Evolutionary conservation across 2,329 filamentous ascomycete species (phyloP).

Genomic region (Cladosporium phlei): DNA sequence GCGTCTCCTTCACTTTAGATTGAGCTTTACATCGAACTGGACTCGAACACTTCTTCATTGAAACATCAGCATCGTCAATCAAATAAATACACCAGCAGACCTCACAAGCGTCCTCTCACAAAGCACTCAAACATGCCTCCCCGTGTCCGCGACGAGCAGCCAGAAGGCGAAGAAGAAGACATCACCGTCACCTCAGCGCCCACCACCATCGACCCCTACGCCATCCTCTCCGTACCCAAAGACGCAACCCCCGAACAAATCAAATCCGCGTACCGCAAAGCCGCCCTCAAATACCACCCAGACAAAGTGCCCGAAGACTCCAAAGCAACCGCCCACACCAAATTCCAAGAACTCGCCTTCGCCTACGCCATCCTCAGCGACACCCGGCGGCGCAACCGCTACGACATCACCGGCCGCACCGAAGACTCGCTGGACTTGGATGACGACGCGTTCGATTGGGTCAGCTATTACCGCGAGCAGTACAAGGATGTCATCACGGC

Average conservation of each 20-base stretch:
- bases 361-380: constrained; percentile 92
- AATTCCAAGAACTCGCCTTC: constrained; percentile 87
- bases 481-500: constrained; percentile 71
- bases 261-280: constrained; percentile 87
- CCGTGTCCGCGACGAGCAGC: no score
- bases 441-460: constrained; percentile 73
- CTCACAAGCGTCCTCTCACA: background rate
- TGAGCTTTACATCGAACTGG: background rate
- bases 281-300: constrained; percentile 75
- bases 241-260: constrained; percentile 72
- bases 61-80: background rate
- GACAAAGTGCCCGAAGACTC: constrained; percentile 54
- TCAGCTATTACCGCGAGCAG: constrained; percentile 80
- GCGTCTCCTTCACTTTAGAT: constrained; percentile 9
- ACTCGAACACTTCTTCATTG: background rate
- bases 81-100: background rate
- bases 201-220: constrained; percentile 70
- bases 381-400: constrained; percentile 70
- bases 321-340: constrained; percentile 68
- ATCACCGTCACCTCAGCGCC: constrained; percentile 56
- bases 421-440: constrained; percentile 67
- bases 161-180: constrained; percentile 49
- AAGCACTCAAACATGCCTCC: constrained; percentile 18
- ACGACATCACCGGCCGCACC: constrained; percentile 86
- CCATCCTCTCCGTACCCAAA: constrained; percentile 66